phyloP scores from a whole-genome alignment of 2,329 filamentous ascomycete genomes.

The Didymella keratinophila region DNA sequence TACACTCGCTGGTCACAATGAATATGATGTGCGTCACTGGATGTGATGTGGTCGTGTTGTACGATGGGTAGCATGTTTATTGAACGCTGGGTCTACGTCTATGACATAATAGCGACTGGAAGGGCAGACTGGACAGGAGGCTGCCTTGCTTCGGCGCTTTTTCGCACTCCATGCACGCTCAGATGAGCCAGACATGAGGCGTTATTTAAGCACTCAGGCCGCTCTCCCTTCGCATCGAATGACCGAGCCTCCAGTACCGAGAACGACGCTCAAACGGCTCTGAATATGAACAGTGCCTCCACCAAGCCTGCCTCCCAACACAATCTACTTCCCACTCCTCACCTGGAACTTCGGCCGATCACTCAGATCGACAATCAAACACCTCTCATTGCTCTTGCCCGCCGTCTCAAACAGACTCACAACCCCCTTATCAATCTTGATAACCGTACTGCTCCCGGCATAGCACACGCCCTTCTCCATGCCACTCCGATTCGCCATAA shows the following conservation, averaged over 20 bases:
- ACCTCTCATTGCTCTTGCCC: constrained; percentile 72
- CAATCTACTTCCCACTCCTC: constrained; percentile 31
- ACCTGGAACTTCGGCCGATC: constrained; percentile 49
- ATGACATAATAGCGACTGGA: neutral
- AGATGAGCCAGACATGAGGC: neutral
- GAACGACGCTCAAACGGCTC: neutral
- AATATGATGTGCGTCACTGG: constrained; percentile 19
- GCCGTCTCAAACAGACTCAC: constrained; percentile 74
- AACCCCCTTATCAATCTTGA: constrained; percentile 70
- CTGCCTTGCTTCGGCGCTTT: neutral
- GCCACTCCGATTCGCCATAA: constrained; percentile 76
- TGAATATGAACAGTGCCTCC: neutral
- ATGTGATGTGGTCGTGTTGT: constrained; percentile 12
- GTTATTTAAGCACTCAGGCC: neutral
- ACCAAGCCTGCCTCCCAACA: neutral
- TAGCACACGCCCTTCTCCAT: constrained; percentile 72
- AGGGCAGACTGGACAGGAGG: neutral
- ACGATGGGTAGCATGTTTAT: neutral
- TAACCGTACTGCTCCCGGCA: constrained; percentile 75
- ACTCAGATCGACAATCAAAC: constrained; percentile 72
- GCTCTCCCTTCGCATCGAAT: neutral
- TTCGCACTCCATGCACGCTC: neutral
- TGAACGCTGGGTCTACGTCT: neutral
- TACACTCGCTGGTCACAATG: constrained; percentile 45
- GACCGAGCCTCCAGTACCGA: neutral